Evolutionary conservation across 2,329 filamentous ascomycete genomes (phyloP).

Genomic region (Scedosporium boydii): DNA sequence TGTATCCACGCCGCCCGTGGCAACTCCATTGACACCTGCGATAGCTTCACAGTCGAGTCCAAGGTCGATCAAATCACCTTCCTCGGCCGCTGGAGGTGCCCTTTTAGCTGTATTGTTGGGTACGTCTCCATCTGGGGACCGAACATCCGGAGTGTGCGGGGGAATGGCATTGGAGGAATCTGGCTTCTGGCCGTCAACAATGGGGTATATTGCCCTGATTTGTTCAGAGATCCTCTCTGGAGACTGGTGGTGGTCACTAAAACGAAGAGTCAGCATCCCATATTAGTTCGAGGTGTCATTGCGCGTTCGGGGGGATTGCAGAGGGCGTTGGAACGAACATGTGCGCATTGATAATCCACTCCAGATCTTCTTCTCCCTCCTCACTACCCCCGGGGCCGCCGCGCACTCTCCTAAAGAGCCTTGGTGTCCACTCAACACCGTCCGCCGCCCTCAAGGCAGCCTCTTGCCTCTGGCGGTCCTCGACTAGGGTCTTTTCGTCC

Average conservation of each 20-base stretch:
- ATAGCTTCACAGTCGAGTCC: constrained; percentile 24
- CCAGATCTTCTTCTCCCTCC: constrained; percentile 78
- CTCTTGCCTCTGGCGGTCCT: constrained; percentile 85
- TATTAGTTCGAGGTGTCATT: neutral
- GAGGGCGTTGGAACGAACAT: constrained; percentile 47
- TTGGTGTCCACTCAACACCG: constrained; percentile 78
- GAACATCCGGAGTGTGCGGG: constrained; percentile 18
- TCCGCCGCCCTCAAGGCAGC: constrained; percentile 70
- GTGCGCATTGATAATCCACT: constrained; percentile 87
- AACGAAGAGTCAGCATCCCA: too few species aligned
- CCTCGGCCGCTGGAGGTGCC: neutral
- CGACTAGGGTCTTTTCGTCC: constrained; percentile 91
- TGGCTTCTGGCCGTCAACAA: constrained; percentile 65
- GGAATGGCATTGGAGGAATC: constrained; percentile 47
- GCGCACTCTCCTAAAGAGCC: constrained; percentile 69
- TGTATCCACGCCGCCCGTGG: neutral
- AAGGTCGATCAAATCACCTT: constrained; percentile 44
- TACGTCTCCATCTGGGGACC: neutral
- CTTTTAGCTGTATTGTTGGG: neutral
- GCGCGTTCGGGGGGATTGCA: neutral
- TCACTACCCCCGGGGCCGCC: constrained; percentile 62
- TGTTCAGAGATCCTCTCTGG: constrained; percentile 68
- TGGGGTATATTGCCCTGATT: constrained; percentile 76
- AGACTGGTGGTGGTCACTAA: constrained; percentile 17
- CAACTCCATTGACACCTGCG: neutral